Conservation (phyloP, 2,329 filamentous ascomycete genomes). For the Coniella vitis region DNA sequence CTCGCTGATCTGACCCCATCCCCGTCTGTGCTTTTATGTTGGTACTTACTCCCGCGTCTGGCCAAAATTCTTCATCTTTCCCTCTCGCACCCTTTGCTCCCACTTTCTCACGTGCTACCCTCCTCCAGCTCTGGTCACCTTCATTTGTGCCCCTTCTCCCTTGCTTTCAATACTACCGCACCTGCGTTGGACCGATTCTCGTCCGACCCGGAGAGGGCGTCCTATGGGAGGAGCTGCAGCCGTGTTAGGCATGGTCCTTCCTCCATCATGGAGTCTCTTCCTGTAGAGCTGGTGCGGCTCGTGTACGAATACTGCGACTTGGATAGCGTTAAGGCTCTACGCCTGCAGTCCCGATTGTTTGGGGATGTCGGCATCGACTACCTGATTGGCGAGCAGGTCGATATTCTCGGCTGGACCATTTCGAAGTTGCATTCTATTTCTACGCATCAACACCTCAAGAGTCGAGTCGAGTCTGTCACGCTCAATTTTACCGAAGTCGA, state of each 20-base stretch:
- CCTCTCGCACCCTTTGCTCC: background rate
- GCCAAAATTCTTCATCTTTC: conserved; percentile 2
- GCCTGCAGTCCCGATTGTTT: conserved; percentile 31
- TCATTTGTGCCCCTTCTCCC: background rate
- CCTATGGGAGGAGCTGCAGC: conserved; percentile 11
- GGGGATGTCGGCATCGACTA: conserved; percentile 37
- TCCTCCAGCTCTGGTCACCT: background rate
- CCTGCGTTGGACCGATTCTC: conserved; percentile 1
- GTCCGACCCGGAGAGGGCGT: conserved; percentile 1
- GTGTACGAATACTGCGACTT: conserved; percentile 36
- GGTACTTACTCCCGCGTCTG: conserved; percentile 9
- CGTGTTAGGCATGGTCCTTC: conserved; percentile 13
- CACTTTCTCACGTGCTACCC: background rate
- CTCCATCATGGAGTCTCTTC: conserved; percentile 23
- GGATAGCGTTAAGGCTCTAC: conserved; percentile 32
- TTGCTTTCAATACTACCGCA: background rate
- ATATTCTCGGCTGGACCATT: conserved; percentile 36
- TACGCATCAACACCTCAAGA: conserved; percentile 33
- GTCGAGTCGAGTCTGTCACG: conserved; percentile 35
- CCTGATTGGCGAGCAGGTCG: conserved; percentile 35
- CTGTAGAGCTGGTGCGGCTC: conserved; percentile 34
- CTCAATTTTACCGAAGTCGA: conserved; percentile 39
- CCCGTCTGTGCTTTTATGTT: conserved; percentile 11
- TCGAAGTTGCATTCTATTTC: conserved; percentile 38
- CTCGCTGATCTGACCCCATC: conserved; percentile 2